Evolutionary conservation across 192 early-diverging fungal genomes (phyloP).

Genomic region (Umbelopsis sp.): DNA sequence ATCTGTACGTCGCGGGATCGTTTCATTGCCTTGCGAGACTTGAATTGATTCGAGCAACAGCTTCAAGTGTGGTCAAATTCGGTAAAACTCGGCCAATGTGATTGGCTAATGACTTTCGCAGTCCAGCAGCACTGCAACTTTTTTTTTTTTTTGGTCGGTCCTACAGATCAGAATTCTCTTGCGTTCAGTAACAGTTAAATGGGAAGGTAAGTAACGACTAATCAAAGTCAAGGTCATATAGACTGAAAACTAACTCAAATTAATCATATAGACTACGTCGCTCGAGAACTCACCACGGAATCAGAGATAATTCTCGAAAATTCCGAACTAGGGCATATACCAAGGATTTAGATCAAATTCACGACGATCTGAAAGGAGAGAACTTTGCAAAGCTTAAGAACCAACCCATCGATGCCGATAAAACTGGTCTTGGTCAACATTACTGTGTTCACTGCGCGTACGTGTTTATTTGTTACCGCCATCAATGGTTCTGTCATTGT

Average conservation of each 20-base stretch:
- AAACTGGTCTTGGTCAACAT: conserved; percentile 90
- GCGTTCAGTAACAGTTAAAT: conserved; percentile 18
- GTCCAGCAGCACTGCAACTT: not conserved
- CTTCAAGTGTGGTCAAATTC: not conserved
- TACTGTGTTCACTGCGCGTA: conserved; percentile 86
- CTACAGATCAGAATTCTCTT: not conserved
- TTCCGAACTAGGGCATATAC: conserved; percentile 83
- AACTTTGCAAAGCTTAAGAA: conserved; percentile 64
- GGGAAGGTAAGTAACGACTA: conserved; percentile 28
- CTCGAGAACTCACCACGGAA: conserved; percentile 59
- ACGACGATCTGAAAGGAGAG: conserved; percentile 82
- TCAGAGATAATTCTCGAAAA: conserved; percentile 80
- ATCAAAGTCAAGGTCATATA: not conserved
- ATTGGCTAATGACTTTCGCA: conserved; percentile 8
- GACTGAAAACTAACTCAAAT: not conserved
- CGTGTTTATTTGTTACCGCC: conserved; percentile 23
- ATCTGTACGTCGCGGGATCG: conserved; percentile 56
- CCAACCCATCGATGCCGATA: conserved; percentile 73
- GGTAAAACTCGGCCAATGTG: not conserved
- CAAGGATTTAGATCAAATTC: conserved; percentile 96
- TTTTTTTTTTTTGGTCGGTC: conserved; percentile 25
- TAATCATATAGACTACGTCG: conserved; percentile 47
- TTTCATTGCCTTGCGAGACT: conserved; percentile 17
- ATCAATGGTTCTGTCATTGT: not conserved
- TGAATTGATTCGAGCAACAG: not conserved